These are phyloP conservation scores for Lactifluus pinguis DNA, from an alignment of 768 basidiomycete genomes.

Conservation along the genomic window DNA sequence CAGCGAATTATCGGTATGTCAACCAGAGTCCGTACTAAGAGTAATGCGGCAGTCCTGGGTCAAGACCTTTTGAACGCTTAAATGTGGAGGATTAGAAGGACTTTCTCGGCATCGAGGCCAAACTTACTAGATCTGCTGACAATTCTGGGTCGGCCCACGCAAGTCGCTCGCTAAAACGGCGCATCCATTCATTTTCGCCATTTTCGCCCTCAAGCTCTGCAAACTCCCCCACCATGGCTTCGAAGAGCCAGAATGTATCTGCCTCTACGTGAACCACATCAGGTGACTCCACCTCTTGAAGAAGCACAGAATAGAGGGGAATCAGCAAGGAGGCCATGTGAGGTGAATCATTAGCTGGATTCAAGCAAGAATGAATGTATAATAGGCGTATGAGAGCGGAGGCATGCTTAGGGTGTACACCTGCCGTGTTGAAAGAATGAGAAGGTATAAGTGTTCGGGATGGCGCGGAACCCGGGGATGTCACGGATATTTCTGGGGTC, in stretches of 20 bases:
- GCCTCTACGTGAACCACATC: conserved; percentile 65
- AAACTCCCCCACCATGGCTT: conserved; percentile 63
- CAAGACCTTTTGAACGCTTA: conserved; percentile 55
- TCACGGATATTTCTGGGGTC: conserved; percentile 29
- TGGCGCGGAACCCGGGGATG: conserved; percentile 28
- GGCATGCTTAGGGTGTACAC: conserved; percentile 49
- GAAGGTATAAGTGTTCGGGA: conserved; percentile 41
- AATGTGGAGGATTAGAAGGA: not conserved
- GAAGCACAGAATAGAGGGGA: conserved; percentile 54
- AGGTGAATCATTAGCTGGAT: conserved; percentile 61
- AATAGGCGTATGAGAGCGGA: conserved; percentile 60
- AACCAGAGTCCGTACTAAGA: conserved; percentile 50
- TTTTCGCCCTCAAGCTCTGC: conserved; percentile 66
- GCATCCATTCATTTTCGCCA: conserved; percentile 52
- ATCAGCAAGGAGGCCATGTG: conserved; percentile 62
- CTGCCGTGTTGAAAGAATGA: conserved; percentile 35
- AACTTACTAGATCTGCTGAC: conserved; percentile 46
- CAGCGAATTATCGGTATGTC: not conserved
- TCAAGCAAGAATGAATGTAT: conserved; percentile 61
- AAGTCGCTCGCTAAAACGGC: conserved; percentile 49
- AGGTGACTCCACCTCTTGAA: conserved; percentile 50
- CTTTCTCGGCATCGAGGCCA: not conserved
- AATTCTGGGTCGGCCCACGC: conserved; percentile 58
- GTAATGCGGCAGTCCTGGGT: conserved; percentile 68
- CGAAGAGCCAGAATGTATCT: conserved; percentile 77